Base-by-base conservation (phyloP, 352 stramenopile species). In the Phytophthora brassicae region DNA sequence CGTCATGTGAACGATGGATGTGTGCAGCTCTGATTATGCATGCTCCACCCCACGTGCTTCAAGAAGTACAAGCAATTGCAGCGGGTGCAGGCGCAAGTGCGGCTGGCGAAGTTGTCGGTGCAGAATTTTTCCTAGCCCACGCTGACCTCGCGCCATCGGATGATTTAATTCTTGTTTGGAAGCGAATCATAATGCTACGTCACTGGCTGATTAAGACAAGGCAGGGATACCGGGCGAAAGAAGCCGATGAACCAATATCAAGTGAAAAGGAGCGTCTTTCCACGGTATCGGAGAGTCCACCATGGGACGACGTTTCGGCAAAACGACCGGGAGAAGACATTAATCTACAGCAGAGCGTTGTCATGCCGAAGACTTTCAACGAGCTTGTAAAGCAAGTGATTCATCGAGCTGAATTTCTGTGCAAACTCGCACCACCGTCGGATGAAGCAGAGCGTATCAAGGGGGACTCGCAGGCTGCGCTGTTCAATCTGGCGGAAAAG, bases 401-500 rank as follows among this genome's bases (percentile, higher is more conserved):
- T 17, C 70, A 91, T 29, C 69, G 87, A 38, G 85, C 84, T 6
- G 64, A 80, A 28, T 96, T 96, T 42, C 58, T 96, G 47, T 91
- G 84, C 29, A 70, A 84, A 36, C 39, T 96, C 7, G 83, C 88
- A 33, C 81, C 85, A 33, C 77, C 87, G 0, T 89, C 85, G 5
- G 83, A 92, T 63, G 84, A 91, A 43, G 71, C 67, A 23, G 80
- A 88, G 6, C 78, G 74, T 19, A 64, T 92, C 20, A 75, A 79
- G 28, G 59, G 75, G 3, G 81, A 92, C 43, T 95, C 86, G 0
- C 84, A 94, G 35, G 48, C 82, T 23, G 86, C 86, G 1, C 60
- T 95, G 1, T 89, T 83, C 36, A 91, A 95, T 45, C 60, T 95
- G 28, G 86, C 86, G 9, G 84, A 95, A 43, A 95, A 95, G 31